These are phyloP conservation scores for Sambucus nigra DNA, from an alignment of 129 eudicot species.

Conservation along the genomic window DNA sequence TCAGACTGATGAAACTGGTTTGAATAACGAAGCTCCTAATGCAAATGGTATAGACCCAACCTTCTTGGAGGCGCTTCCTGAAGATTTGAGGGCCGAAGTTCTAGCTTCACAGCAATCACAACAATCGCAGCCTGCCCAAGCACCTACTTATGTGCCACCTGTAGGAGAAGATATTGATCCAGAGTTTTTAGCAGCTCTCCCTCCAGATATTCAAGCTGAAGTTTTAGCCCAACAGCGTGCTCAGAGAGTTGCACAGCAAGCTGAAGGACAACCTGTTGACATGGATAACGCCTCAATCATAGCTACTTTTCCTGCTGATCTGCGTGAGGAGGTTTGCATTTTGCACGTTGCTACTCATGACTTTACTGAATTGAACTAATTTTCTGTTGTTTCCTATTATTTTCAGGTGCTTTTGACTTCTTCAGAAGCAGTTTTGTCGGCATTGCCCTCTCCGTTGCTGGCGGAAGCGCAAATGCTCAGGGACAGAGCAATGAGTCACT, in stretches of 20 bases:
- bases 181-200: conserved; percentile 97
- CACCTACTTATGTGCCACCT: conserved; percentile 62
- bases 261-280: conserved; percentile 98
- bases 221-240: conserved; percentile 96
- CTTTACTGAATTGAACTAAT: conserved; percentile 10
- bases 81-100: conserved; percentile 86
- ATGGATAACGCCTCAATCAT: conserved; percentile 98
- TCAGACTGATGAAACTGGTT: conserved; percentile 40
- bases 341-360: conserved; percentile 4
- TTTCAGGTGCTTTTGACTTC: conserved; percentile 84
- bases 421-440: conserved; percentile 92
- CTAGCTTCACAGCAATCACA: conserved; percentile 60
- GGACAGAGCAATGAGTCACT: conserved; percentile 99
- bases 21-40: conserved; percentile 38
- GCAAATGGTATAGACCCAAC: conserved; percentile 87
- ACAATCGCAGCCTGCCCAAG: conserved; percentile 64
- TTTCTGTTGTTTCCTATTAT: conserved; percentile 7
- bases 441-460: conserved; percentile 94
- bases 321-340: conserved; percentile 91
- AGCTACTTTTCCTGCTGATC: conserved; percentile 96
- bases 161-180: conserved; percentile 90
- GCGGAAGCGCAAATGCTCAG: conserved; percentile 99
- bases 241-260: conserved; percentile 79
- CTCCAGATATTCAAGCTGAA: conserved; percentile 98
- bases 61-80: conserved; percentile 95